Evolutionary conservation across 2,329 filamentous ascomycete genomes (phyloP).

Genomic region (Calonectria hongkongensis): DNA sequence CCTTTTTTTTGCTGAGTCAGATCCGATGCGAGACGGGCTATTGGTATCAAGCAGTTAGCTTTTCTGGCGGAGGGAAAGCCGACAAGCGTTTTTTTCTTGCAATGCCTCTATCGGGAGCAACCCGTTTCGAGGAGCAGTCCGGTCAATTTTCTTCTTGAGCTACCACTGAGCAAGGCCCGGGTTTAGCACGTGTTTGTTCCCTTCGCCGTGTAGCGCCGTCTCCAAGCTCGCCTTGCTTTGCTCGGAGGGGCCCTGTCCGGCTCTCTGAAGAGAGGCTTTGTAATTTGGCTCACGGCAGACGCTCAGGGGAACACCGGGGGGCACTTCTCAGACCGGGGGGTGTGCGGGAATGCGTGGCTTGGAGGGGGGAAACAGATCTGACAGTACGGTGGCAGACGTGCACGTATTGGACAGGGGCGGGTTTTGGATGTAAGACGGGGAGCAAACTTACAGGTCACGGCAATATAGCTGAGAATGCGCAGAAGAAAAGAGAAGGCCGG

Average conservation of each 20-base stretch:
- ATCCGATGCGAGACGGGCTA: conserved; percentile 19
- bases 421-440: conserved; percentile 19
- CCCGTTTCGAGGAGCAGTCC: conserved; percentile 23
- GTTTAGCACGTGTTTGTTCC: conserved; percentile 34
- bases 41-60: conserved; percentile 26
- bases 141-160: conserved; percentile 22
- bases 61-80: conserved; percentile 38
- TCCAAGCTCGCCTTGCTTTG: background rate
- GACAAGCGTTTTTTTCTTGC: conserved; percentile 22
- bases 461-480: background rate
- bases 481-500: conserved; percentile 21
- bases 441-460: conserved; percentile 7
- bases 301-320: conserved; percentile 12
- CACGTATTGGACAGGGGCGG: conserved; percentile 20
- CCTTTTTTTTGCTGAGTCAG: conserved; percentile 38
- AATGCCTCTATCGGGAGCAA: conserved; percentile 23
- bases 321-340: conserved; percentile 14
- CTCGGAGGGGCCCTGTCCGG: background rate
- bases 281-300: conserved; percentile 31
- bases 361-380: conserved; percentile 8
- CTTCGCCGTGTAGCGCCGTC: background rate
- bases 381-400: conserved; percentile 13
- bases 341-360: conserved; percentile 30
- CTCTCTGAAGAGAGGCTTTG: conserved; percentile 16
- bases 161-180: conserved; percentile 2